Evolutionary conservation across 1,284 basidiomycete species (phyloP).

Genomic region (Irpex lacteus): DNA sequence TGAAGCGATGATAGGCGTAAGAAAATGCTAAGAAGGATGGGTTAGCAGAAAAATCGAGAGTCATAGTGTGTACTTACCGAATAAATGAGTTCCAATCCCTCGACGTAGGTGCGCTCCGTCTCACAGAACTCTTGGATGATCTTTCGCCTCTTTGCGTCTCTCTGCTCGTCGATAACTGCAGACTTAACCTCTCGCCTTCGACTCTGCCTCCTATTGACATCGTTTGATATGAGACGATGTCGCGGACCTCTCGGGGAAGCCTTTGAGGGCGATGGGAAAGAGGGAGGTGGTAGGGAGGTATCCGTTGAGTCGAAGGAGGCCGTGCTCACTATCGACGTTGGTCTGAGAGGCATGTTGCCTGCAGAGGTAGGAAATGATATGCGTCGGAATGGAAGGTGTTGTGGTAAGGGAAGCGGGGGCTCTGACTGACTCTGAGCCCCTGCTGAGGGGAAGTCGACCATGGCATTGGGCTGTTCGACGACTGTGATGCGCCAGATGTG

Average conservation of each 20-base stretch:
- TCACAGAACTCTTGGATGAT: constrained; percentile 76
- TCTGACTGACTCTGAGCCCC: constrained; percentile 16
- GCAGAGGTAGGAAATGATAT: constrained; percentile 66
- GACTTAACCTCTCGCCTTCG: constrained; percentile 29
- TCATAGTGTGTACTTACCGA: constrained; percentile 45
- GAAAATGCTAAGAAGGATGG: constrained; percentile 57
- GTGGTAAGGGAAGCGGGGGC: constrained; percentile 28
- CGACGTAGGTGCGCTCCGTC: constrained; percentile 78
- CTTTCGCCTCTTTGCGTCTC: constrained; percentile 39
- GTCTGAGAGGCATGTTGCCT: constrained; percentile 51
- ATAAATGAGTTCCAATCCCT: constrained; percentile 79
- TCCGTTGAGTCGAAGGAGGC: constrained; percentile 59
- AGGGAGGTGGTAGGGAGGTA: constrained; percentile 10
- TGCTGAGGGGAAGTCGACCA: constrained; percentile 32
- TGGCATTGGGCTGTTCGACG: constrained; percentile 14
- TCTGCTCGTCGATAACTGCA: constrained; percentile 28
- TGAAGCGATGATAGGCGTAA: constrained; percentile 72
- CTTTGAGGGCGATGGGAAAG: constrained; percentile 23
- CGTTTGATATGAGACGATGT: constrained; percentile 27
- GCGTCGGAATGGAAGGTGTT: constrained; percentile 66
- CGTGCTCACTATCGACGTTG: constrained; percentile 60
- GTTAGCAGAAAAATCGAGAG: neutral
- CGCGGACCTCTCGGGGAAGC: constrained; percentile 19
- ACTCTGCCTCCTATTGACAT: constrained; percentile 23
- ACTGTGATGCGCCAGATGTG: constrained; percentile 1